A percentile compares a stretch with the other conserved stretches of the same genome.
phyloP scores from a whole-genome alignment of 805 yeast species.

The Jamesozyma spencerorum region DNA sequence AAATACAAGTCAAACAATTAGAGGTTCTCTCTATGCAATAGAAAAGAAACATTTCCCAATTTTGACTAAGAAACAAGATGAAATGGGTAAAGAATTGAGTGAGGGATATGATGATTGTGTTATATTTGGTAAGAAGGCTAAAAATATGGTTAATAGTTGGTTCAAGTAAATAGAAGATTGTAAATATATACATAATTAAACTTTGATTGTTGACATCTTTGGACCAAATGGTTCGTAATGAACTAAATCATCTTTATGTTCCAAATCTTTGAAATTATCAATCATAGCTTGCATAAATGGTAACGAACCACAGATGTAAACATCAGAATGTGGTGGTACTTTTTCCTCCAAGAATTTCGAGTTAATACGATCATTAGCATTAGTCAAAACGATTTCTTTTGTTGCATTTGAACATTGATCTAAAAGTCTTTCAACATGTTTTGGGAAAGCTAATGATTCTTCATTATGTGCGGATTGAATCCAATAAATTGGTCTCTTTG shows the following conservation, averaged over 20 bases:
- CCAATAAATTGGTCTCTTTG: slow-evolving; percentile 27
- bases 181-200: not conserved
- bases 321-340: slow-evolving; percentile 23
- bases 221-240: slow-evolving; percentile 31
- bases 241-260: slow-evolving; percentile 18
- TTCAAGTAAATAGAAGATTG: slow-evolving; percentile 1
- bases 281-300: slow-evolving; percentile 25
- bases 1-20: slow-evolving; percentile 43
- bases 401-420: slow-evolving; percentile 9
- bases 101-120: slow-evolving; percentile 9
- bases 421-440: slow-evolving; percentile 18
- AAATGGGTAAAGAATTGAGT: slow-evolving; percentile 5
- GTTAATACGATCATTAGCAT: slow-evolving; percentile 19
- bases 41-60: slow-evolving; percentile 34
- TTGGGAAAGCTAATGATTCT: slow-evolving; percentile 19
- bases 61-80: slow-evolving; percentile 20
- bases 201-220: slow-evolving; percentile 25
- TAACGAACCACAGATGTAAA: slow-evolving; percentile 28
- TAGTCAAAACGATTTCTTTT: slow-evolving; percentile 17
- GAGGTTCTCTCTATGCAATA: slow-evolving; percentile 37
- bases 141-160: slow-evolving; percentile 1
- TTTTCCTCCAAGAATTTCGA: slow-evolving; percentile 16
- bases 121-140: slow-evolving; percentile 1
- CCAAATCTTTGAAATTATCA: slow-evolving; percentile 12
- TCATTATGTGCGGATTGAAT: slow-evolving; percentile 24